Evolutionary conservation across 1,284 basidiomycete genomes (phyloP).

Genomic region (Puccinia polysora): DNA sequence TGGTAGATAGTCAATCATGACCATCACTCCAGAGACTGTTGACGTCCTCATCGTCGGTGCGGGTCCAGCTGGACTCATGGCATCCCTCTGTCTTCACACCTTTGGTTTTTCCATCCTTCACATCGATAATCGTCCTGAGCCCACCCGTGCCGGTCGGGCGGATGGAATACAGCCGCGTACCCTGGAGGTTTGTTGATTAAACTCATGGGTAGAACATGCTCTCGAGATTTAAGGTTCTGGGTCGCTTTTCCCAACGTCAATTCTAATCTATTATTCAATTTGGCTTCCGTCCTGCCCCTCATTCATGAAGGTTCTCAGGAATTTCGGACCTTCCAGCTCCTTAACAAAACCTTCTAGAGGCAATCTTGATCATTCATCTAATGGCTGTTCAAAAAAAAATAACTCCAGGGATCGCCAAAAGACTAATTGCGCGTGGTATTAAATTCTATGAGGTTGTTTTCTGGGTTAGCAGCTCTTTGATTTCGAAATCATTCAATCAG

Average conservation of each 20-base stretch:
- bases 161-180: slow-evolving; percentile 55
- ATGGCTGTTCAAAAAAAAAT: slow-evolving; percentile 40
- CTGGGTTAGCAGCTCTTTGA: slow-evolving; percentile 52
- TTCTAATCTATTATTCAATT: background rate
- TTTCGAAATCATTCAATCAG: too few species aligned
- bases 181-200: too few species aligned
- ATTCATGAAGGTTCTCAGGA: slow-evolving; percentile 17
- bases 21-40: too few species aligned
- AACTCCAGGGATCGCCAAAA: slow-evolving; percentile 48
- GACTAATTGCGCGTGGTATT: slow-evolving; percentile 51
- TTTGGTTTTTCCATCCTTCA: slow-evolving; percentile 47
- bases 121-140: slow-evolving; percentile 53
- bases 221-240: slow-evolving; percentile 8
- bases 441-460: slow-evolving; percentile 54
- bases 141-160: slow-evolving; percentile 54
- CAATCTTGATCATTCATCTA: slow-evolving; percentile 20
- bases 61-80: slow-evolving; percentile 52
- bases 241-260: background rate
- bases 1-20: too few species aligned
- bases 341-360: background rate
- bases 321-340: slow-evolving; percentile 19
- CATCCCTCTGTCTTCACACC: slow-evolving; percentile 48
- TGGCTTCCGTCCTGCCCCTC: background rate
- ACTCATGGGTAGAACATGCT: slow-evolving; percentile 1
- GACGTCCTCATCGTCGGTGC: slow-evolving; percentile 51